These are phyloP conservation scores for Salicornia ramosissima DNA, from an alignment of 148 eudicot genomes.

Conservation along the genomic window DNA sequence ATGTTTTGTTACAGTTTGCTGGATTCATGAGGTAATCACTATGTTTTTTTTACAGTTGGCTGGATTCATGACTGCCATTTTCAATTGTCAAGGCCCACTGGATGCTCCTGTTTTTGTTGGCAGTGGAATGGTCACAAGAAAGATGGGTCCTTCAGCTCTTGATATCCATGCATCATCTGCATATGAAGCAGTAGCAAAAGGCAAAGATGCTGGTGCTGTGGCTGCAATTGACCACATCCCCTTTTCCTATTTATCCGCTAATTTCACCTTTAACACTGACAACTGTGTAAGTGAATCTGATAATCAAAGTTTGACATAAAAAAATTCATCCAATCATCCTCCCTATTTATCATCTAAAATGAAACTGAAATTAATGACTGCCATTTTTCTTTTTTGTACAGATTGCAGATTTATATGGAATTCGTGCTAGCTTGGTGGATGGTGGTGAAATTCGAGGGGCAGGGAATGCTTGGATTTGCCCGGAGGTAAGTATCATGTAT, in stretches of 20 bases:
- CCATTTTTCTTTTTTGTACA: conserved; percentile 24
- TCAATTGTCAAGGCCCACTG: conserved; percentile 97
- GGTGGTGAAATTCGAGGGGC: conserved; percentile 99
- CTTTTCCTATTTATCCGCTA: conserved; percentile 86
- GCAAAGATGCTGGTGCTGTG: conserved; percentile 96
- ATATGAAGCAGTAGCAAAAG: conserved; percentile 73
- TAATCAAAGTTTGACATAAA: conserved; percentile 1
- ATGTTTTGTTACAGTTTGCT: conserved; percentile 51
- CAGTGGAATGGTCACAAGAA: conserved; percentile 90
- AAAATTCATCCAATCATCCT: neutral
- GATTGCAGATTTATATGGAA: conserved; percentile 98
- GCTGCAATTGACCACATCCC: conserved; percentile 90
- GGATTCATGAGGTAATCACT: no score
- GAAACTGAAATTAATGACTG: neutral
- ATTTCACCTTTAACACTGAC: conserved; percentile 93
- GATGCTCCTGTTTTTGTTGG: conserved; percentile 98
- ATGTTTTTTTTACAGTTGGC: conserved; percentile 54
- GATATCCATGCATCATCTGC: conserved; percentile 59
- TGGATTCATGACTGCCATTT: conserved; percentile 89
- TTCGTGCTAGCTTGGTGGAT: conserved; percentile 89
- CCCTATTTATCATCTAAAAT: neutral
- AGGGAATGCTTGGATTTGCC: conserved; percentile 98
- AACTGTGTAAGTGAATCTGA: conserved; percentile 67
- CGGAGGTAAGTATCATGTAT: conserved; percentile 72
- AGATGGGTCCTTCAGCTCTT: conserved; percentile 52